Evolutionary conservation across 2,329 filamentous ascomycete species (phyloP).

Genomic region (Beauveria pseudobassiana): DNA sequence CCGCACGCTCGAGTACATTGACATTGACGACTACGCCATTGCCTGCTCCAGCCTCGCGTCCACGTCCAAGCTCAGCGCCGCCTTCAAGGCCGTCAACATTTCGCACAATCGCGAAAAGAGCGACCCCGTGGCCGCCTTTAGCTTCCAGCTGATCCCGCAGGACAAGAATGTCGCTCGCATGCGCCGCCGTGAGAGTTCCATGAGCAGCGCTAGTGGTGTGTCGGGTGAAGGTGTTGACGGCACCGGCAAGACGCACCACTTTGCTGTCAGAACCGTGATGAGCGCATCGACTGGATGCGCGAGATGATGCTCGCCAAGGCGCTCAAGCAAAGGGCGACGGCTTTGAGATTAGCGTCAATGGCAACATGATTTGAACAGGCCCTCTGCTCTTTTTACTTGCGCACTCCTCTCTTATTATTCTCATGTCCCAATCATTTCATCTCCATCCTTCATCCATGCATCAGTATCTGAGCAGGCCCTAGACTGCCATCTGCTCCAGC

Average conservation of each 20-base stretch:
- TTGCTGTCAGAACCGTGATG: constrained; percentile 79
- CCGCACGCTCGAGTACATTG: constrained; percentile 67
- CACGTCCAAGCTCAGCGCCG: constrained; percentile 74
- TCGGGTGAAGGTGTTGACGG: constrained; percentile 45
- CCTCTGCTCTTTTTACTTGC: not conserved
- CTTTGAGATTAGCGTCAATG: constrained; percentile 76
- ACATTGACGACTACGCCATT: constrained; percentile 84
- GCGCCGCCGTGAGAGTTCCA: constrained; percentile 45
- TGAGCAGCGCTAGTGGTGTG: constrained; percentile 23
- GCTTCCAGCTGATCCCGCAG: constrained; percentile 77
- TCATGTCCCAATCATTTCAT: not conserved
- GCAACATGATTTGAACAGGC: constrained; percentile 56
- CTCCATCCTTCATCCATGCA: not conserved
- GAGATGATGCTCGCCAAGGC: constrained; percentile 89
- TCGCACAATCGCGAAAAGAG: constrained; percentile 45
- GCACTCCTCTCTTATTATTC: not conserved
- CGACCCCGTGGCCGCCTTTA: constrained; percentile 60
- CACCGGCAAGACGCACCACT: constrained; percentile 82
- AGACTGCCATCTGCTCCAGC: not conserved
- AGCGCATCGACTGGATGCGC: constrained; percentile 95
- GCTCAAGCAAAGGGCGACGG: constrained; percentile 72
- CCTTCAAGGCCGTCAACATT: constrained; percentile 73
- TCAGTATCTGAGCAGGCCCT: not conserved
- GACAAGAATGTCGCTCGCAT: constrained; percentile 47
- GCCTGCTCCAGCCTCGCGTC: constrained; percentile 72